Evolutionary conservation across 176 grass and related monocot genomes (phyloP), one percentile per base, ranked within the genome.

Genomic region (Triticum turgidum): DNA sequence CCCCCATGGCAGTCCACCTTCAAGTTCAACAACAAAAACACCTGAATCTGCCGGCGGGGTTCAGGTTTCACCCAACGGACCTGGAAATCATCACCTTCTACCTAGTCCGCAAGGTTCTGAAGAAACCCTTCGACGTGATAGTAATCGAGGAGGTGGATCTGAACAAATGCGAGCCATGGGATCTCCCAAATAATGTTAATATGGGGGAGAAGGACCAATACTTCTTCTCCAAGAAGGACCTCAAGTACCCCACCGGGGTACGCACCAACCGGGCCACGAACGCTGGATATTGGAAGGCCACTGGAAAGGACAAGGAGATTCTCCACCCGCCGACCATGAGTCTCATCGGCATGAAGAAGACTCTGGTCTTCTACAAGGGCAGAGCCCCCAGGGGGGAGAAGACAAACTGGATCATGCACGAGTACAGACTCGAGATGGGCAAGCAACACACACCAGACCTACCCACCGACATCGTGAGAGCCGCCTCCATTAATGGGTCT

Each of bases 161-260:
- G 11, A 92, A 94, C 62, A 97, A 85, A 84, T 92, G 21, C 3
- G 94, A 97, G 67, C 92, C 90, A 65, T 97, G 94, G 94, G 94
- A 97, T 7, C 88, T 97, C 15, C 90, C 83, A 9, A 87, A 9
- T 0, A 58, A 89, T 29, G 92, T 81, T 0, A 94, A 85, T 49
- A 87, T 89, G 81, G 92, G 87, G 8, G 89, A 89, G 58, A 87
- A 89, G 3, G 92, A 89, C 2, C 85, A 77, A 82, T 91, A 94
- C 82, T 94, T 94, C 82, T 94, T 79, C 61, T 85, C 21, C 73
- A 78, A 82, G 8, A 94, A 81, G 58, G 89, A 89, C 8, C 85
- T 84, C 27, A 91, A 94, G 79, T 94, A 94, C 81, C 89, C 92
- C 7, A 89, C 81, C 0, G 92, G 92, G 5, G 18, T 67, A 15